Evolutionary conservation across 1,284 basidiomycete species (phyloP), one percentile per base, ranked within the genome.

Genomic region (Gomphus bonarii): DNA sequence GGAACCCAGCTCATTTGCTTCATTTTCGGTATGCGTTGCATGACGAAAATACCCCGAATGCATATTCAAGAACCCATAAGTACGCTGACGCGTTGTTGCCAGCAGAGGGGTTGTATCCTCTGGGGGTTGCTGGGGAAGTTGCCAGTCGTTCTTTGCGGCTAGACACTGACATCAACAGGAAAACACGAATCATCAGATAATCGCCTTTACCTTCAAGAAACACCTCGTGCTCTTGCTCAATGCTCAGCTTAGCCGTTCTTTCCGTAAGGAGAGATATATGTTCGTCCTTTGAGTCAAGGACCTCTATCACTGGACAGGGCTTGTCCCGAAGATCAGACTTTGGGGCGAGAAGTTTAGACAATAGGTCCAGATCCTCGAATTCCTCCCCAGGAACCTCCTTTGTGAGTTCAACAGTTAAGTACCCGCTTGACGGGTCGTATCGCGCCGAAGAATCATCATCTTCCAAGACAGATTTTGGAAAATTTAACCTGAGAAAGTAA

Each of bases 121-220:
- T 18, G 81, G 75, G 12, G 82, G 64, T 28, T 75, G 66, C 67
- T 89, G 88, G 10, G 82, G 79, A 44, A 88, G 62, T 63, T 81
- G 82, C 88, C 88, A 91, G 64, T 87, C 84, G 61, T 87, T 84
- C 65, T 80, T 73, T 46, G 80, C 82, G 33, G 87, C 88, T 90
- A 53, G 22, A 38, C 55, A 28, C 52, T 52, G 22, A 40, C 51
- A 30, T 35, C 56, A 50, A 57, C 30, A 62, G 28, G 20, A 55
- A 58, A 50, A n/a, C 20, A 36, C 28, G 50, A 35, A n/a, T 12
- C 5, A 40, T 11, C 10, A 3, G 20, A 59, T 31, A 33, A 42
- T 18, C 36, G 8, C n/a, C 11, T 68, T 38, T 61, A 85, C 87
- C 85, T 75, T 78, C 66, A 6, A 81, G 64, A 52, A 87, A 75